phyloP scores from a whole-genome alignment of 768 basidiomycete genomes.

The Fibroporia radiculosa region DNA sequence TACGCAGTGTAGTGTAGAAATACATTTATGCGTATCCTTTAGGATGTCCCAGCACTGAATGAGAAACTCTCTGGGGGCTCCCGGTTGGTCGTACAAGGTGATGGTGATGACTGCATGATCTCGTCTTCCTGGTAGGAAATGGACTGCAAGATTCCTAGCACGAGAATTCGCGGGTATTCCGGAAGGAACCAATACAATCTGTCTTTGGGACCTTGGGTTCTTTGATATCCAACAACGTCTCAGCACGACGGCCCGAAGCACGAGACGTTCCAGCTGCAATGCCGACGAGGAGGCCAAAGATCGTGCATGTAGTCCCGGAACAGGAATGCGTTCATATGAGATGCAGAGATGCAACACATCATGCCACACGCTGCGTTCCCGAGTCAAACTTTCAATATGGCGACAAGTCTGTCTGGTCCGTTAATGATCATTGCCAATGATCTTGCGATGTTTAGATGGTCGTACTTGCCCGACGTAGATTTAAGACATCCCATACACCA shows the following conservation, averaged over 20 bases:
- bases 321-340: constrained; percentile 36
- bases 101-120: constrained; percentile 42
- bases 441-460: too few relatives aligned
- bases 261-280: constrained; percentile 36
- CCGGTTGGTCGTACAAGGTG: constrained; percentile 17
- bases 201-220: constrained; percentile 25
- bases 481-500: constrained; percentile 33
- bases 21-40: constrained; percentile 25
- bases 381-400: constrained; percentile 33
- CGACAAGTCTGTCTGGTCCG: constrained; percentile 36
- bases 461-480: constrained; percentile 37
- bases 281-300: constrained; percentile 30
- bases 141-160: constrained; percentile 35
- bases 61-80: constrained; percentile 21
- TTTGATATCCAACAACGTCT: constrained; percentile 43
- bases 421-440: too few relatives aligned
- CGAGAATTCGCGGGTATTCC: constrained; percentile 7
- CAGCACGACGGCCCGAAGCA: constrained; percentile 32
- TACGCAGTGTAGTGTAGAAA: constrained; percentile 36
- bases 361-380: constrained; percentile 44
- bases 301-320: constrained; percentile 30
- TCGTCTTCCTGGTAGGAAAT: constrained; percentile 38
- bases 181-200: constrained; percentile 20
- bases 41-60: constrained; percentile 55
- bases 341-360: constrained; percentile 35